Evolutionary conservation across 2,329 filamentous ascomycete genomes (phyloP).

Genomic region (Lizonia empirigonia): DNA sequence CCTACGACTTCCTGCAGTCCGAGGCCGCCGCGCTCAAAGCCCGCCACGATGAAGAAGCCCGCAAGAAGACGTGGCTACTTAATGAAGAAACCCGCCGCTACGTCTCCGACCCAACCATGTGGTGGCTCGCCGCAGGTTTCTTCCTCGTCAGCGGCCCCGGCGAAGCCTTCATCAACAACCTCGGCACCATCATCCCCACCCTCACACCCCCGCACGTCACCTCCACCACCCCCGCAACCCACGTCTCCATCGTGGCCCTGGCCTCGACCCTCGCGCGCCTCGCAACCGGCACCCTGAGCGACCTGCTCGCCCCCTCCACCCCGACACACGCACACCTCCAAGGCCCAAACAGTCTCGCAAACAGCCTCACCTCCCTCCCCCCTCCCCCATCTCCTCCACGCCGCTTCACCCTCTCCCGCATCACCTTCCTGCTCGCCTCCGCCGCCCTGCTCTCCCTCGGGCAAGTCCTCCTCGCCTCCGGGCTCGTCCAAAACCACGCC

Average conservation of each 20-base stretch:
- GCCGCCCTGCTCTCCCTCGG: constrained; percentile 74
- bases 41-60: constrained; percentile 59
- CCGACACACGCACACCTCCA: constrained; percentile 63
- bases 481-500: constrained; percentile 73
- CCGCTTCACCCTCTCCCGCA: constrained; percentile 71
- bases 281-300: constrained; percentile 86
- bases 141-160: constrained; percentile 92
- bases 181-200: constrained; percentile 91
- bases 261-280: constrained; percentile 90
- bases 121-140: constrained; percentile 88
- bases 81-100: constrained; percentile 90
- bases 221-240: constrained; percentile 74
- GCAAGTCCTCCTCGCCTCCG: constrained; percentile 77
- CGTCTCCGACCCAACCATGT: constrained; percentile 89
- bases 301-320: constrained; percentile 72
- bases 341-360: constrained; percentile 51
- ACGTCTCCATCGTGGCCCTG: constrained; percentile 89
- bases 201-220: constrained; percentile 69
- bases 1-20: constrained; percentile 52
- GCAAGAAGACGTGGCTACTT: constrained; percentile 87
- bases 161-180: constrained; percentile 97
- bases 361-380: constrained; percentile 47
- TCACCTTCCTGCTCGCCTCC: constrained; percentile 78
- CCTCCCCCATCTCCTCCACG: constrained; percentile 23
- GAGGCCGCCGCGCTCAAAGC: constrained; percentile 54